A percentile compares a stretch with the other conserved stretches of the same genome.
Evolutionary conservation across 129 eudicot species (phyloP).

Genomic region (Heracleum sosnowskyi): DNA sequence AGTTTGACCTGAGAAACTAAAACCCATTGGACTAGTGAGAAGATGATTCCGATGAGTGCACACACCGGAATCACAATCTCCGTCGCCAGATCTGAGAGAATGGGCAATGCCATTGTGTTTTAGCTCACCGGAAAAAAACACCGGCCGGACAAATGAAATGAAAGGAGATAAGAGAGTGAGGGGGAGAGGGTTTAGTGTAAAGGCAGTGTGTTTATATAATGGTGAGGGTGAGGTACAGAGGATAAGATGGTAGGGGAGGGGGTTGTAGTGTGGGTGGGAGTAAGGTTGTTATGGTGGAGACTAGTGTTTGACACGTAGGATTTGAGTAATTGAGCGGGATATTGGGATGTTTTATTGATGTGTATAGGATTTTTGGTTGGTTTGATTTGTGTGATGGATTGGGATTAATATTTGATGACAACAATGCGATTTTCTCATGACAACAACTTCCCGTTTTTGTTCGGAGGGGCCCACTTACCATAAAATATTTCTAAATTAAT

Average conservation of each 20-base stretch:
- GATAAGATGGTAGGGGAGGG: conserved; percentile 22
- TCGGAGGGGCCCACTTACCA: no score
- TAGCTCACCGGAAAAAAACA: conserved; percentile 31
- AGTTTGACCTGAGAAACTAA: conserved; percentile 66
- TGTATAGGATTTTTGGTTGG: no score
- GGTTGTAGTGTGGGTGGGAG: conserved; percentile 5
- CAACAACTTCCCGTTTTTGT: no score
- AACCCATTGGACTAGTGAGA: conserved; percentile 72
- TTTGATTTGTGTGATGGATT: no score
- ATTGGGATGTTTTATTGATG: no score
- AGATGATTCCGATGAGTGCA: conserved; percentile 65
- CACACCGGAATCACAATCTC: conserved; percentile 76
- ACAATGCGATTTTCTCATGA: no score
- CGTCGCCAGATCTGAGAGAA: conserved; percentile 76
- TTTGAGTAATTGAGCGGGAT: background rate
- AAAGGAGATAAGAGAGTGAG: background rate
- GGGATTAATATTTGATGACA: no score
- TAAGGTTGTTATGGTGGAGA: conserved; percentile 19
- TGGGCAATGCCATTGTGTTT: conserved; percentile 29
- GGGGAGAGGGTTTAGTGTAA: background rate
- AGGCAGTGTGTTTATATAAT: conserved; percentile 17
- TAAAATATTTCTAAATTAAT: no score
- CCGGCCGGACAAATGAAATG: background rate
- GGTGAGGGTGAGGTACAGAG: conserved; percentile 3
- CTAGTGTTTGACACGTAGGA: background rate